Conservation (phyloP, 1,284 basidiomycete genomes). For the Ustilago cynodontis region DNA sequence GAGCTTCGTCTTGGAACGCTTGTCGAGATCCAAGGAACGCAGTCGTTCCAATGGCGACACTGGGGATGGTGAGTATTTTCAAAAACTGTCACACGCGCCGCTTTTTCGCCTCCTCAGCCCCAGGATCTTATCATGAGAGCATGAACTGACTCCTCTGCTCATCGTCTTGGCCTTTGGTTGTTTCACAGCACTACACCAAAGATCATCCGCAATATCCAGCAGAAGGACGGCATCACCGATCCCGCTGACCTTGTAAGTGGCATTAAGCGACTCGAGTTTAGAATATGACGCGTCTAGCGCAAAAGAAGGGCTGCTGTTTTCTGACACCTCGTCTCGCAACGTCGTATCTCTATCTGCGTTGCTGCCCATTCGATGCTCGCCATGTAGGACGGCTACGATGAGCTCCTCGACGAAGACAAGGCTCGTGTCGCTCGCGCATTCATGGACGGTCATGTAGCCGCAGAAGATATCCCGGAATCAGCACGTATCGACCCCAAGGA, state of each 20-base stretch:
- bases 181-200: slow-evolving; percentile 22
- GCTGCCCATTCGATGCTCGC: background rate
- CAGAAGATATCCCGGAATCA: slow-evolving; percentile 53
- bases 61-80: slow-evolving; percentile 75
- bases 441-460: slow-evolving; percentile 49
- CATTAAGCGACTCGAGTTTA: background rate
- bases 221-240: slow-evolving; percentile 73
- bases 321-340: background rate
- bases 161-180: background rate
- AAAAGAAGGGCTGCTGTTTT: no score
- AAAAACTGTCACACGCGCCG: slow-evolving; percentile 9
- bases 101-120: background rate
- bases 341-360: slow-evolving; percentile 2
- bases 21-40: slow-evolving; percentile 79
- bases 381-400: slow-evolving; percentile 46
- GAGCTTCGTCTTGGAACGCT: slow-evolving; percentile 80
- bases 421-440: slow-evolving; percentile 43
- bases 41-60: slow-evolving; percentile 79
- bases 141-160: background rate
- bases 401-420: slow-evolving; percentile 47
- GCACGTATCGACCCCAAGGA: slow-evolving; percentile 40
- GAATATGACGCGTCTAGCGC: slow-evolving; percentile 4
- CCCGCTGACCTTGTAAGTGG: slow-evolving; percentile 50
- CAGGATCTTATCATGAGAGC: background rate
- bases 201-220: slow-evolving; percentile 81